Evolutionary conservation across 176 grass and related monocot genomes (phyloP).

Genomic region (Triticum urartu): DNA sequence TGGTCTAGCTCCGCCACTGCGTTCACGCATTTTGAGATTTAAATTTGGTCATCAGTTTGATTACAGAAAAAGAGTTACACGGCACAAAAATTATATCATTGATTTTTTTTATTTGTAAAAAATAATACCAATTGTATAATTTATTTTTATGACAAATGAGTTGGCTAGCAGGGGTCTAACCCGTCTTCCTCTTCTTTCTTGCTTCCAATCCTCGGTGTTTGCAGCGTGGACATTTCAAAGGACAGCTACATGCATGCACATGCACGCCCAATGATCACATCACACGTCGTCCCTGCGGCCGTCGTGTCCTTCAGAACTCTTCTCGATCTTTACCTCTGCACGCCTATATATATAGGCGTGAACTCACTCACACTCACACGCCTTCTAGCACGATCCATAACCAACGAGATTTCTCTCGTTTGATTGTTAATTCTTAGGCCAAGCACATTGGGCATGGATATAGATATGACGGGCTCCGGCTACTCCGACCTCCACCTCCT

Average conservation of each 20-base stretch:
- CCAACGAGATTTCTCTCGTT: not conserved
- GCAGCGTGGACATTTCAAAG: not conserved
- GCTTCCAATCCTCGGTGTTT: not conserved
- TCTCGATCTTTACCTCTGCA: not conserved
- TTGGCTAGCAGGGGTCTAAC: not conserved
- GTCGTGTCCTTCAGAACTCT: not conserved
- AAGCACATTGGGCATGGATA: not conserved
- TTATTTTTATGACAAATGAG: too few species aligned
- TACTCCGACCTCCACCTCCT: not conserved
- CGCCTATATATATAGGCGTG: too few species aligned
- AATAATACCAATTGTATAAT: too few species aligned
- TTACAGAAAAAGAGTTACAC: too few species aligned
- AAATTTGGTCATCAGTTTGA: too few species aligned
- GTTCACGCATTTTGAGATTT: too few species aligned
- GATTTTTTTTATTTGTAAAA: too few species aligned
- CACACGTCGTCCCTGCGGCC: not conserved
- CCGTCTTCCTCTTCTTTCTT: not conserved
- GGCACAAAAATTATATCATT: too few species aligned
- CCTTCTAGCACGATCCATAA: not conserved
- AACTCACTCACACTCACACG: not conserved
- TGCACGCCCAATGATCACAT: constrained; percentile 34
- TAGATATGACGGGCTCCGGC: not conserved
- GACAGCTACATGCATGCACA: constrained; percentile 35
- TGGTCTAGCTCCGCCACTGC: too few species aligned
- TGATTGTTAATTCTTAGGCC: not conserved